These are phyloP conservation scores for Breviolum minutum DNA, from an alignment of 73 alveolate species.

Conservation along the genomic window DNA sequence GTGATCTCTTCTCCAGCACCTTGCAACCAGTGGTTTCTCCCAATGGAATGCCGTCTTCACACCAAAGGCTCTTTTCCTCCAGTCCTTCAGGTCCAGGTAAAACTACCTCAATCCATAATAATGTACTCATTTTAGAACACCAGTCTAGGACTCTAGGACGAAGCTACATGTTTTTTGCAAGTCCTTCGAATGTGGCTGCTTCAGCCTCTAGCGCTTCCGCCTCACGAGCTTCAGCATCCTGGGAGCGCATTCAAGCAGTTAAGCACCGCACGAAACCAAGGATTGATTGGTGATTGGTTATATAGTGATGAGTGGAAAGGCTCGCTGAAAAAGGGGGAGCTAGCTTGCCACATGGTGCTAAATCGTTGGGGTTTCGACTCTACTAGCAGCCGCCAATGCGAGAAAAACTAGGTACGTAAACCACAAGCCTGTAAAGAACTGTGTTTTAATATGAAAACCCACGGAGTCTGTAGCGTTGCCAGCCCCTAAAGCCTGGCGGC, in stretches of 20 bases:
- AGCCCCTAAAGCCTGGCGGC: no score
- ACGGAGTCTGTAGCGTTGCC: no score
- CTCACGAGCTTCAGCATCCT: conserved; percentile 22
- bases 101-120: not conserved
- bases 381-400: no score
- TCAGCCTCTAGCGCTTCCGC: conserved; percentile 15
- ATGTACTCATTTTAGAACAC: not conserved
- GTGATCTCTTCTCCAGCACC: conserved; percentile 37
- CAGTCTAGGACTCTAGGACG: no score
- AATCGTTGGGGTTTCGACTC: no score
- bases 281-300: not conserved
- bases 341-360: no score
- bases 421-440: no score
- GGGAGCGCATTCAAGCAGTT: not conserved
- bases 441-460: no score
- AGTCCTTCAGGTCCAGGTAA: not conserved
- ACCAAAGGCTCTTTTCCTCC: conserved; percentile 54
- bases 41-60: not conserved
- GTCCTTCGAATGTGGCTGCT: conserved; percentile 25
- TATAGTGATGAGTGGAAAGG: no score
- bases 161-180: not conserved
- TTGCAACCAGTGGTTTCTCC: conserved; percentile 73
- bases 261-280: no score
- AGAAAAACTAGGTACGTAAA: no score
- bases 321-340: not conserved